Conservation (phyloP, 192 early-diverging fungal genomes). For the Paraglomus occultum region DNA sequence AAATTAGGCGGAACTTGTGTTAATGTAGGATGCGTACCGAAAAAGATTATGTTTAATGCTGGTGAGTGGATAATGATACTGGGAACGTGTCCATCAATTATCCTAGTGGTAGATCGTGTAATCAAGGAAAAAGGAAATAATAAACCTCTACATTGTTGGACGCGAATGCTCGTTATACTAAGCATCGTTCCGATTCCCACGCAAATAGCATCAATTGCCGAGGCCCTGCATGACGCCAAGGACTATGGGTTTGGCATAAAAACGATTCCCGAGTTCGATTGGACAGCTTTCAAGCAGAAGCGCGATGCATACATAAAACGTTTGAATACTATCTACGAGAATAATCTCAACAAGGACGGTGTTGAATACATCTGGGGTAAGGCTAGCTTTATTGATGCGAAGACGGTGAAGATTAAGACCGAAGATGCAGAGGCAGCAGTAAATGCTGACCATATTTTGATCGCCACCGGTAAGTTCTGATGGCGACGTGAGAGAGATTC, state of each 20-base stretch:
- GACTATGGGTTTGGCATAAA: constrained; percentile 83
- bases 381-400: constrained; percentile 78
- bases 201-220: constrained; percentile 70
- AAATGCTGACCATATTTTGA: constrained; percentile 82
- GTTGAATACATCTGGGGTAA: constrained; percentile 82
- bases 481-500: too few species aligned
- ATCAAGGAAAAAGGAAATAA: too few species aligned
- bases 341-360: constrained; percentile 82
- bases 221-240: constrained; percentile 85
- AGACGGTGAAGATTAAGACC: constrained; percentile 38
- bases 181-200: neutral
- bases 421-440: constrained; percentile 49
- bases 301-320: constrained; percentile 96
- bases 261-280: constrained; percentile 63
- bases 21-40: constrained; percentile 91
- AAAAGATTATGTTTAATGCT: constrained; percentile 96
- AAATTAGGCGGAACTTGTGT: constrained; percentile 89
- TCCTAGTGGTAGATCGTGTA: too few species aligned
- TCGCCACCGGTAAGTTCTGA: constrained; percentile 86
- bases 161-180: constrained; percentile 9
- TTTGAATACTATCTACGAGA: constrained; percentile 95
- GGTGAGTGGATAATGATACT: constrained; percentile 57
- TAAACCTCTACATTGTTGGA: neutral
- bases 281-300: constrained; percentile 81
- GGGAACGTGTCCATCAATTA: too few species aligned